Evolutionary conservation across 2,329 filamentous ascomycete genomes (phyloP), one percentile per base, ranked within the genome.

Genomic region (Colletotrichum chrysophilum): DNA sequence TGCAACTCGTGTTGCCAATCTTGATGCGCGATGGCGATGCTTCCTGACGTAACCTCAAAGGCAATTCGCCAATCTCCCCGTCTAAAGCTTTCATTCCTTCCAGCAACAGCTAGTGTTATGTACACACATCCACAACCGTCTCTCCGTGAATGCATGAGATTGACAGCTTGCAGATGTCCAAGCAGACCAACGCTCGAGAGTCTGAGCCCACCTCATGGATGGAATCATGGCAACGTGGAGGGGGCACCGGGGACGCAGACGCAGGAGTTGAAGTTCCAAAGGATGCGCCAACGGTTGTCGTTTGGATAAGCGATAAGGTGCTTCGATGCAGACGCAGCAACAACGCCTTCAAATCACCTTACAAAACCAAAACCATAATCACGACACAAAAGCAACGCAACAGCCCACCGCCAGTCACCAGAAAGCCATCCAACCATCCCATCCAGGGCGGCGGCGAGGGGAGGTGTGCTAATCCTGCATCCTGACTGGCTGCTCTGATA

Each of bases 401-500:
- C 64, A 66, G 43, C 36, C 62, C 64, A 66, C 64, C 43, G 16
- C 64, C 43, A 32, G 13, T 43, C 24, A 34, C n/a, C 21, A 52
- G 38, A 21, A 64, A 43, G 34, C 71, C 61, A 71, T 52, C 43
- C 43, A 43, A 21, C 71, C 61, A 71, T 52, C 43, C 43, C 43
- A 52, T 52, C 43, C 43, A 52, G 43, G 43, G 32, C 26, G 28
- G 14, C 67, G 21, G 62, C 56, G 68, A 43, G 32, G 55, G 55
- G 38, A 58, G 69, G 73, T 72, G 70, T 74, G 64, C 48, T n/a
- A 43, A 34, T 64, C 14, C 64, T 24, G 16, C 18, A 28, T 38
- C 48, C 70, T 69, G 26, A 76, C 48, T 76, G 74, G 70, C 28
- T 43, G 34, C 34, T 7, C 21, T 58, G 58, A 74, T 55, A 65